Evolutionary conservation across 1,284 basidiomycete species (phyloP).

Genomic region (Boletus smithii): DNA sequence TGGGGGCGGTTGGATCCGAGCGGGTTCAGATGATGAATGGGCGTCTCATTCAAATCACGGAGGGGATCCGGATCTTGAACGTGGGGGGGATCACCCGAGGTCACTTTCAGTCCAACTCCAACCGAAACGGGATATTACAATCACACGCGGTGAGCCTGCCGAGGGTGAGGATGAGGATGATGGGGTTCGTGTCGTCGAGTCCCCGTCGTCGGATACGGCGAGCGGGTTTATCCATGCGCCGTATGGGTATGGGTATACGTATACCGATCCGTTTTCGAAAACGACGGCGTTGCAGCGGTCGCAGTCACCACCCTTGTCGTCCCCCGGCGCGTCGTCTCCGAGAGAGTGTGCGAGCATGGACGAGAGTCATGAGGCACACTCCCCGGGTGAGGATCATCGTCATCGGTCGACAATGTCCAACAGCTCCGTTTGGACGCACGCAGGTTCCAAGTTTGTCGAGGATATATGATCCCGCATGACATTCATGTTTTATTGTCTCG

Average conservation of each 20-base stretch:
- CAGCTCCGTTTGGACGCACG: conserved; percentile 39
- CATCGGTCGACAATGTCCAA: conserved; percentile 36
- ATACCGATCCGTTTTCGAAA: conserved; percentile 24
- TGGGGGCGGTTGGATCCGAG: conserved; percentile 42
- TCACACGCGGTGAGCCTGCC: too few species aligned
- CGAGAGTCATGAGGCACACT: conserved; percentile 11
- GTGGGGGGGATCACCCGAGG: neutral
- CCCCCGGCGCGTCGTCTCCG: conserved; percentile 24
- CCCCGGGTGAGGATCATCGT: conserved; percentile 14
- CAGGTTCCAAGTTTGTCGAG: conserved; percentile 34
- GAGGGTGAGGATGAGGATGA: too few species aligned
- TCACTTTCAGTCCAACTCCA: too few species aligned
- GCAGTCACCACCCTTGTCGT: conserved; percentile 27
- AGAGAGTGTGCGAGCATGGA: conserved; percentile 16
- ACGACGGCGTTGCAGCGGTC: conserved; percentile 13
- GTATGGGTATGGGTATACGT: conserved; percentile 4
- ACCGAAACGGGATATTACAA: neutral
- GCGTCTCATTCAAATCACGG: conserved; percentile 29
- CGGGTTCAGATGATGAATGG: conserved; percentile 40
- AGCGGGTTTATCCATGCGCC: conserved; percentile 6
- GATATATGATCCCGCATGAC: conserved; percentile 23
- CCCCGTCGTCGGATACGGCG: conserved; percentile 27
- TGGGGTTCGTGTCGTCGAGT: conserved; percentile 24
- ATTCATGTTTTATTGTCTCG: neutral
- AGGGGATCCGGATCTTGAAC: neutral